These are phyloP conservation scores for Acanthamoeba culbertsoni DNA, from an alignment of 208 protist species.

Conservation along the genomic window DNA sequence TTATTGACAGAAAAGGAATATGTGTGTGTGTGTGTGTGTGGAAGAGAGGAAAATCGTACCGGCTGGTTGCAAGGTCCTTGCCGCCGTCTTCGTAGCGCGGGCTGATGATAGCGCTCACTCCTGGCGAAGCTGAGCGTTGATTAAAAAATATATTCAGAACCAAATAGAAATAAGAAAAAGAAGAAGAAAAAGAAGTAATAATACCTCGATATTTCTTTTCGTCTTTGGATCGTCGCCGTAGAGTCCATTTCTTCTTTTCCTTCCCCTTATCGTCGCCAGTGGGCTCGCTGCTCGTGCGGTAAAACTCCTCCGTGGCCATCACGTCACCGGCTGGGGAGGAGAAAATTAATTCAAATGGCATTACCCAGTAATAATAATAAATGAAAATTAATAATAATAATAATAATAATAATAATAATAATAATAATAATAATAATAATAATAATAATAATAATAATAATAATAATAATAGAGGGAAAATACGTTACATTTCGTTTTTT, in stretches of 20 bases:
- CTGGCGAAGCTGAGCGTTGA: not conserved
- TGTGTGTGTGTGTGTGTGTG: no score
- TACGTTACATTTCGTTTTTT: not conserved
- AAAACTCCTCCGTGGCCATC: not conserved
- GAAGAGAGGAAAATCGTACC: not conserved
- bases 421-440: not conserved
- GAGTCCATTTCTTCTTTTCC: conserved; percentile 43
- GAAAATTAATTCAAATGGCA: no score
- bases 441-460: not conserved
- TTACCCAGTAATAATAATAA: no score
- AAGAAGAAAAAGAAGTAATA: not conserved
- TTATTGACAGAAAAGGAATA: no score
- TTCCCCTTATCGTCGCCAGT: not conserved
- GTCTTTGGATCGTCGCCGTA: not conserved
- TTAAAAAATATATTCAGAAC: not conserved
- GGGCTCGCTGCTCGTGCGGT: not conserved
- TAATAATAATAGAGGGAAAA: not conserved
- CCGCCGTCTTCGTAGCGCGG: not conserved
- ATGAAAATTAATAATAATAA: no score
- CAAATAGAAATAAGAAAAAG: not conserved
- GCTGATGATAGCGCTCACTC: not conserved
- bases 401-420: not conserved
- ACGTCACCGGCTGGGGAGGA: not conserved
- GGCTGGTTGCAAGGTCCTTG: not conserved
- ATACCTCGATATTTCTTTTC: not conserved